Base-by-base conservation (phyloP, 768 basidiomycete genomes). In the Holtermannia corniformis region DNA sequence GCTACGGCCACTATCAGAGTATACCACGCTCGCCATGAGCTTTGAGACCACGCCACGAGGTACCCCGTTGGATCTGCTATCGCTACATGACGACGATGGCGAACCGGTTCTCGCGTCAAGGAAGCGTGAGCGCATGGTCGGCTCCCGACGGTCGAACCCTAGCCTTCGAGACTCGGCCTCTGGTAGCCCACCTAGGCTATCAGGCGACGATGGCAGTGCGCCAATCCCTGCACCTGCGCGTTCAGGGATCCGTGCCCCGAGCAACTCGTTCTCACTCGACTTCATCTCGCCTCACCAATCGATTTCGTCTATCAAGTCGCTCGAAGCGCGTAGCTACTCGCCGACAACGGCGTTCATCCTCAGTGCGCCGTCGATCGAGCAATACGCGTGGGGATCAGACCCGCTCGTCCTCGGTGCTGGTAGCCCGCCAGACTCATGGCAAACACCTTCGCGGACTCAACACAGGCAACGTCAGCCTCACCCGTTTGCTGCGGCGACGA, bases 331-430 rank as follows among this genome's bases (percentile, higher is more conserved):
- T 1, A 56, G 56, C 5, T 59, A 57, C 20, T 59, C 57, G 7
- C 63, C 63, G 10, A 59, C 50, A 22, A 61, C 63, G 42, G 60
- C 60, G 0, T 58, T 58, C 32, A 61, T 64, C 44, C 58, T 64
- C 25, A 45, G 55, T 24, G 63, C 57, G 12, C 52, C 57, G 5
- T 47, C 16, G 13, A 23, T 49, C 24, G 47, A 37, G 24, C 26
- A 24, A 37, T 47, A 22, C 10, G 45, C 47, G 5, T 37, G 25
- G 47, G 16, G 16, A 5, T 24, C 19, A 28, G 47, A 47, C 25
- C 21, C 14, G 4, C 20, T 4, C 25, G 5, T 37, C 16, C 32
- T 37, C 16, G 32, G 16, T 7, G 16, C 7, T 7, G 32, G 32
- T 7, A 7, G 10, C 7, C 32, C 32, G 32, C n/a, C n/a, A n/a